A percentile compares a stretch with the other conserved stretches of the same genome.
Evolutionary conservation across 257 asterid species (phyloP).

Genomic region (Nicotiana tomentosiformis): DNA sequence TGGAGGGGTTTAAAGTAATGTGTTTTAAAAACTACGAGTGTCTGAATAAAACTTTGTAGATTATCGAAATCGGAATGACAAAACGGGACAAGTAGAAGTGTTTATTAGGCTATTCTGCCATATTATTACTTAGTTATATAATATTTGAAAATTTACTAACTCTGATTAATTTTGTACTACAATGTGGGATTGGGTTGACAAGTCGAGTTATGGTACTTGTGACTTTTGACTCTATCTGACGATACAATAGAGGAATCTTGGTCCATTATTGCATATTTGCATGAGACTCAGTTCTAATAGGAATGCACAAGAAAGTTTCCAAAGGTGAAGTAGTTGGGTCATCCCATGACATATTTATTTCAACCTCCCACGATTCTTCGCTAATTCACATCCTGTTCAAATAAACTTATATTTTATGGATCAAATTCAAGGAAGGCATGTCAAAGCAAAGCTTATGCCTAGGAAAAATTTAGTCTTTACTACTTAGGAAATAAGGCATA

Average conservation of each 20-base stretch:
- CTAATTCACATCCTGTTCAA: not conserved
- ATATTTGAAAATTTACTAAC: not conserved
- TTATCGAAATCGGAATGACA: too few species aligned
- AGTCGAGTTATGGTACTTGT: not conserved
- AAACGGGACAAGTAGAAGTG: too few species aligned
- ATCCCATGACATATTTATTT: not conserved
- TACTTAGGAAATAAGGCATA: too few species aligned
- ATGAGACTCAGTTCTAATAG: not conserved
- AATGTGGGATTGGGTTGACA: not conserved
- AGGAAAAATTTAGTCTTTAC: too few species aligned
- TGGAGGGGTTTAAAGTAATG: too few species aligned
- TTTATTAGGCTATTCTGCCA: too few species aligned
- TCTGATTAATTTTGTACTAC: not conserved
- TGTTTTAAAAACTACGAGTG: too few species aligned
- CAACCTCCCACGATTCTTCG: not conserved
- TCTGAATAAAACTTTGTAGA: too few species aligned
- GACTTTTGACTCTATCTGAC: not conserved
- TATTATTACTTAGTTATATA: too few species aligned
- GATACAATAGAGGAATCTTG: not conserved
- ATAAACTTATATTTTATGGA: too few species aligned
- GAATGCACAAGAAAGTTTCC: not conserved
- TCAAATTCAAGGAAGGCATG: too few species aligned
- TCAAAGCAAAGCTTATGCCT: too few species aligned
- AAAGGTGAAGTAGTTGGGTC: not conserved
- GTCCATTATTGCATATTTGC: not conserved